Percentiles rank a stretch among this genome's conserved stretches.
phyloP scores from a whole-genome alignment of 352 stramenopile genomes.

The Globisporangium viniferum region DNA sequence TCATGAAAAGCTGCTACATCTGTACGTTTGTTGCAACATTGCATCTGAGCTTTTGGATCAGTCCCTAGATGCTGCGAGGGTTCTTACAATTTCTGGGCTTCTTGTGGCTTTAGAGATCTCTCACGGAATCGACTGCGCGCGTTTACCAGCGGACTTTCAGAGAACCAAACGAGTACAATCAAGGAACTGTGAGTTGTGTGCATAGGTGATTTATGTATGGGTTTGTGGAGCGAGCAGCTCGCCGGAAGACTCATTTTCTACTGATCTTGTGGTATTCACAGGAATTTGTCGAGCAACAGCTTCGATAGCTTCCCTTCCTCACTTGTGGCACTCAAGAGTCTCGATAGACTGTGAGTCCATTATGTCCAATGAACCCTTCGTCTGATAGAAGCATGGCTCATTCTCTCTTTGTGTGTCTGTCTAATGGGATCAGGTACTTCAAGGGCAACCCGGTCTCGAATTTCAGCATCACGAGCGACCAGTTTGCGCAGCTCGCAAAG shows the following conservation, averaged over 20 bases:
- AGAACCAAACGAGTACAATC: background rate
- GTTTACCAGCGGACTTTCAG: background rate
- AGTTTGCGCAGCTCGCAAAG: constrained; percentile 11
- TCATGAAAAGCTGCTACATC: background rate
- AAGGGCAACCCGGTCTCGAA: constrained; percentile 16
- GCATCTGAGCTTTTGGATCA: background rate
- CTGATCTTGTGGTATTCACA: background rate
- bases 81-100: too few relatives aligned
- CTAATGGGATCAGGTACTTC: constrained; percentile 2
- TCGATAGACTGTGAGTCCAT: background rate
- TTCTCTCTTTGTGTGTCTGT: background rate
- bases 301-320: background rate
- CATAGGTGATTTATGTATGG: background rate
- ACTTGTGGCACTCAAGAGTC: background rate
- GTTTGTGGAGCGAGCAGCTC: background rate
- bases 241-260: background rate
- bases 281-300: background rate
- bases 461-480: constrained; percentile 10
- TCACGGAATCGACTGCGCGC: background rate
- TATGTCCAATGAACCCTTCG: background rate
- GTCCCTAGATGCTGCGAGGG: too few relatives aligned
- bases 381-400: background rate
- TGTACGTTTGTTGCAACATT: background rate
- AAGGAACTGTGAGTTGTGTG: background rate
- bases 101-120: background rate